Evolutionary conservation across 257 asterid genomes (phyloP).

Genomic region (Striga asiatica): DNA sequence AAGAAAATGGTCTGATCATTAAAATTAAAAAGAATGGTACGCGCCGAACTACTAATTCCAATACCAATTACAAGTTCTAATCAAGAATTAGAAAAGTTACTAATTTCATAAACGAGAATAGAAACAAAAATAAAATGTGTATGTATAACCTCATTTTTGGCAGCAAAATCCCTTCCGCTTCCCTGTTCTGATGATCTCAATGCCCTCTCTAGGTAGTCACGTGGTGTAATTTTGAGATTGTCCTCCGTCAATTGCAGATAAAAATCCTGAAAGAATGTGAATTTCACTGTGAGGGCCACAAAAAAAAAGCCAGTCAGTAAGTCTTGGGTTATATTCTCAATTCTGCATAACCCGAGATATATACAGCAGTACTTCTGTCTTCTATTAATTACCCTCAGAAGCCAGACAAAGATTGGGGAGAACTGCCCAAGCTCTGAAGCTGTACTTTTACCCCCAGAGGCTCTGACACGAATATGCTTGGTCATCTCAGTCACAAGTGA

Average conservation of each 20-base stretch:
- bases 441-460: slow-evolving; percentile 73
- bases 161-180: slow-evolving; percentile 62
- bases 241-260: slow-evolving; percentile 85
- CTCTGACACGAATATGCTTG: slow-evolving; percentile 95
- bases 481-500: slow-evolving; percentile 99
- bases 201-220: slow-evolving; percentile 95
- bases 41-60: not conserved
- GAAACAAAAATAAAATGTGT: too few species aligned
- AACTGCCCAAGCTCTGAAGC: slow-evolving; percentile 92
- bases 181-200: slow-evolving; percentile 62
- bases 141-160: slow-evolving; percentile 99
- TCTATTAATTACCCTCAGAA: slow-evolving; percentile 65
- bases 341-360: not conserved
- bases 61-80: not conserved
- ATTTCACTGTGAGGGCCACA: slow-evolving; percentile 4
- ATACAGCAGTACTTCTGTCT: not conserved
- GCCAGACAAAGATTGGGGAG: slow-evolving; percentile 97
- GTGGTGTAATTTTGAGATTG: slow-evolving; percentile 81
- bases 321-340: not conserved
- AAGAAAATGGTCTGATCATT: slow-evolving; percentile 1
- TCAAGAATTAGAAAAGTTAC: too few species aligned
- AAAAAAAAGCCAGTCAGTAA: not conserved
- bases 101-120: not conserved
- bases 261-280: slow-evolving; percentile 61
- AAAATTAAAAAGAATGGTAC: not conserved